phyloP scores from a whole-genome alignment of 768 basidiomycete species.

The Rickenella mellea region DNA sequence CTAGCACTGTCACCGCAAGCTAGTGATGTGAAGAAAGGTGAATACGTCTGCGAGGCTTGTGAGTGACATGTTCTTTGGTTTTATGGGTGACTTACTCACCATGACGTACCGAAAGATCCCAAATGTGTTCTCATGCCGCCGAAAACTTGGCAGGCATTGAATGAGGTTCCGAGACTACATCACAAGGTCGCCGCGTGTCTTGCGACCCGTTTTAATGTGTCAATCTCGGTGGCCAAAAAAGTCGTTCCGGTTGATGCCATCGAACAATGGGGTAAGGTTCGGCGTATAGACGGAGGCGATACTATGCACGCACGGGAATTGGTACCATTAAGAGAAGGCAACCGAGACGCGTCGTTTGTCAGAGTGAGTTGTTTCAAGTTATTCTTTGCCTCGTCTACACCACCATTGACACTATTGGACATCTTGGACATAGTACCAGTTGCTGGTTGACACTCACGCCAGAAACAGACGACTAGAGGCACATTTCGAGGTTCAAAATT shows the following conservation, averaged over 20 bases:
- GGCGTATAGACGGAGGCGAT: conserved; percentile 18
- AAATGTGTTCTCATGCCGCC: conserved; percentile 20
- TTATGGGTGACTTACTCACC: background rate
- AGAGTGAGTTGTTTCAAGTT: conserved; percentile 16
- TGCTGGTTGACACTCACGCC: conserved; percentile 20
- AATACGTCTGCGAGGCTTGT: too few species aligned
- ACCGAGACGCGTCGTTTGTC: conserved; percentile 23
- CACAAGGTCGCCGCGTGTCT: conserved; percentile 3
- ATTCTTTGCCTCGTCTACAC: background rate
- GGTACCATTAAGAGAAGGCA: conserved; percentile 10
- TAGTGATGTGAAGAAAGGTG: too few species aligned
- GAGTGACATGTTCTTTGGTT: background rate
- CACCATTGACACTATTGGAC: too few species aligned
- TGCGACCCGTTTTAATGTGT: conserved; percentile 5
- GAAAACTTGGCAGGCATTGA: background rate
- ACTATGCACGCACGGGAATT: conserved; percentile 15
- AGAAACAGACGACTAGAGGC: background rate
- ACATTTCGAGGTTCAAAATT: conserved; percentile 8
- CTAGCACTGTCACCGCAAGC: too few species aligned
- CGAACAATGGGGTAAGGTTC: conserved; percentile 18
- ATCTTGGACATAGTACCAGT: conserved; percentile 23
- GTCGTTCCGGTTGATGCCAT: conserved; percentile 8
- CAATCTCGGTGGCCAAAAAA: conserved; percentile 5
- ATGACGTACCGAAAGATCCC: conserved; percentile 12
- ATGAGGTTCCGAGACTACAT: background rate